Evolutionary conservation across 768 basidiomycete genomes (phyloP).

Genomic region (Tylopilus subfusipes): DNA sequence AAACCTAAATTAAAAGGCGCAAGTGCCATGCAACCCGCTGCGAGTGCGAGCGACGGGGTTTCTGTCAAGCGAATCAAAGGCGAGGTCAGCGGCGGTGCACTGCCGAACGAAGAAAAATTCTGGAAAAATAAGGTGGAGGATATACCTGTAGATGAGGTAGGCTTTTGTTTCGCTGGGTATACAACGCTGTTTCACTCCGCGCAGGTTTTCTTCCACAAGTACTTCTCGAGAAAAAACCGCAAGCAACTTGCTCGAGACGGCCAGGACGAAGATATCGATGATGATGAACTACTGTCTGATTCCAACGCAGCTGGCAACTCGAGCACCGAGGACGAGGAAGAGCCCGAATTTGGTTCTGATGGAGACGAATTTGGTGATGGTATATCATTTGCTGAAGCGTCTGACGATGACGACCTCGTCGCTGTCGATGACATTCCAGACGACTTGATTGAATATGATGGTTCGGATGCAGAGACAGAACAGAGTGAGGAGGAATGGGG

Average conservation of each 20-base stretch:
- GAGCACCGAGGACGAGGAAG: slow-evolving; percentile 34
- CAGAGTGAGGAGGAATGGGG: slow-evolving; percentile 29
- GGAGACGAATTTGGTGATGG: slow-evolving; percentile 40
- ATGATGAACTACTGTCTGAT: slow-evolving; percentile 28
- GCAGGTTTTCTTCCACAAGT: slow-evolving; percentile 89
- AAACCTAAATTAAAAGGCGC: slow-evolving; percentile 67
- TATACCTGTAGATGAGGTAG: slow-evolving; percentile 85
- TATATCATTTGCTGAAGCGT: slow-evolving; percentile 58
- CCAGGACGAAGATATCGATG: slow-evolving; percentile 21
- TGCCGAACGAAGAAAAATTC: slow-evolving; percentile 75
- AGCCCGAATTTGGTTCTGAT: slow-evolving; percentile 23
- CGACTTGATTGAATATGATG: slow-evolving; percentile 59
- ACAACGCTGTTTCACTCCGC: neutral
- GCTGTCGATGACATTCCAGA: slow-evolving; percentile 51
- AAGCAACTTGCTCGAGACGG: slow-evolving; percentile 46
- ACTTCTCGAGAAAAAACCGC: slow-evolving; percentile 71
- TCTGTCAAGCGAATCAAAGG: slow-evolving; percentile 73
- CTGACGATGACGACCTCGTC: slow-evolving; percentile 70
- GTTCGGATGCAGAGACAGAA: slow-evolving; percentile 40
- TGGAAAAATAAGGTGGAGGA: slow-evolving; percentile 65
- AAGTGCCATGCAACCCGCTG: slow-evolving; percentile 94
- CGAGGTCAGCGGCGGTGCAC: slow-evolving; percentile 42
- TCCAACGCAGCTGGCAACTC: slow-evolving; percentile 31
- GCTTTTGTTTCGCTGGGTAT: neutral
- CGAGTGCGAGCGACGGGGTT: slow-evolving; percentile 53